Evolutionary conservation across 208 protist genomes (phyloP).

Genomic region (Acanthamoeba culbertsoni): DNA sequence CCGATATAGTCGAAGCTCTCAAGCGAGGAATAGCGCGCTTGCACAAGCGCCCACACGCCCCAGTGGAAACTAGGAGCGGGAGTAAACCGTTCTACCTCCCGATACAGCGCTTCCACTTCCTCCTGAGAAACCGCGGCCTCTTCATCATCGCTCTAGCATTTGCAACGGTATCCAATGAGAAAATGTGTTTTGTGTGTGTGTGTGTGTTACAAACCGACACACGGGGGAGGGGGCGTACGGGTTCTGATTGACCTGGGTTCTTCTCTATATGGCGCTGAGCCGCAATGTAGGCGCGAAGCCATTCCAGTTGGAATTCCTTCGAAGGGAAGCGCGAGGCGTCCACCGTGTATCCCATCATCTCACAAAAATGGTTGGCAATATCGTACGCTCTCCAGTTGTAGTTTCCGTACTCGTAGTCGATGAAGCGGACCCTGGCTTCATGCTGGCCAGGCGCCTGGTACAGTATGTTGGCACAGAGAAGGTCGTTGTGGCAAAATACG

Average conservation of each 20-base stretch:
- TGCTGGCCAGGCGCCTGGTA: not conserved
- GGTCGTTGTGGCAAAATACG: slow-evolving; percentile 53
- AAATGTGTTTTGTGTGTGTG: not conserved
- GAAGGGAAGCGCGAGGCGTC: not conserved
- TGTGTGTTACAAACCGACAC: not conserved
- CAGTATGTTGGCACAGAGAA: slow-evolving; percentile 33
- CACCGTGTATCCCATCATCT: slow-evolving; percentile 57
- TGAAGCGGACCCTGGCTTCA: slow-evolving; percentile 5
- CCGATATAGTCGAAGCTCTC: slow-evolving; percentile 45
- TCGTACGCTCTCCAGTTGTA: slow-evolving; percentile 51
- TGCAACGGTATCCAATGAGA: not conserved
- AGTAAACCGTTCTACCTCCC: slow-evolving; percentile 37
- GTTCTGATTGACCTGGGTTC: not conserved
- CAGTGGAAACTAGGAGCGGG: slow-evolving; percentile 9
- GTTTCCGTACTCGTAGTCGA: slow-evolving; percentile 48
- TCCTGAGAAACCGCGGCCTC: not conserved
- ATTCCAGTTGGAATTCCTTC: slow-evolving; percentile 43
- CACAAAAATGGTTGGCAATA: slow-evolving; percentile 51
- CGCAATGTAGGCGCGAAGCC: slow-evolving; percentile 36
- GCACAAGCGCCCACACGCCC: slow-evolving; percentile 46
- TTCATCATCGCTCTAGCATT: not conserved
- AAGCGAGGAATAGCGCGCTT: not conserved
- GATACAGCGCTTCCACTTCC: slow-evolving; percentile 10
- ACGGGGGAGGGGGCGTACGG: not conserved
- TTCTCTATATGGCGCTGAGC: not conserved